Evolutionary conservation across 2,329 filamentous ascomycete species (phyloP).

Genomic region (Aspergillus bombycis): DNA sequence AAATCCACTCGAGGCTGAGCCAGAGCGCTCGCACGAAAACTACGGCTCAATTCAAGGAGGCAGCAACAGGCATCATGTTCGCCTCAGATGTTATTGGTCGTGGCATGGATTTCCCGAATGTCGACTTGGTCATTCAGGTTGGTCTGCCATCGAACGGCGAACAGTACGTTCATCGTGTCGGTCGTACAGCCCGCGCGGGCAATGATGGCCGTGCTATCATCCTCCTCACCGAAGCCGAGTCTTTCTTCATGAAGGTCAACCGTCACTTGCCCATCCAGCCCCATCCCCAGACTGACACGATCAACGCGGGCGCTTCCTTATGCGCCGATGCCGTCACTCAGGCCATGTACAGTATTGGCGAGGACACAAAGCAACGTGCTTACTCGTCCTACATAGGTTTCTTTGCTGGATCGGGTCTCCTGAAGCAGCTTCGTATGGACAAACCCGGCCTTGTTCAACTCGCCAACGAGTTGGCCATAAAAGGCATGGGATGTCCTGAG

Average conservation of each 20-base stretch:
- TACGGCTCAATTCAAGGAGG: conserved; percentile 38
- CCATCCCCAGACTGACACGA: conserved; percentile 46
- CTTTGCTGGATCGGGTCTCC: conserved; percentile 36
- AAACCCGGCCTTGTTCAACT: conserved; percentile 38
- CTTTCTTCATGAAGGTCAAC: conserved; percentile 55
- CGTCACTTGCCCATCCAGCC: conserved; percentile 54
- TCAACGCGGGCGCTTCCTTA: conserved; percentile 39
- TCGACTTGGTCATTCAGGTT: conserved; percentile 52
- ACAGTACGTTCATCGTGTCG: conserved; percentile 53
- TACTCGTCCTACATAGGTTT: conserved; percentile 43
- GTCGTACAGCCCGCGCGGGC: conserved; percentile 67
- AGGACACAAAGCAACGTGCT: conserved; percentile 38
- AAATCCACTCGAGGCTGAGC: conserved; percentile 76
- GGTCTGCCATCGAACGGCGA: conserved; percentile 56
- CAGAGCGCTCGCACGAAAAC: conserved; percentile 70
- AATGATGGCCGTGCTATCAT: conserved; percentile 58
- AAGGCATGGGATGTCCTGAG: conserved; percentile 43
- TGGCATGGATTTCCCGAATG: conserved; percentile 57
- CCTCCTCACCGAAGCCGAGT: conserved; percentile 55
- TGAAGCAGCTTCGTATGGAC: conserved; percentile 37
- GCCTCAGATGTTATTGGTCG: conserved; percentile 53
- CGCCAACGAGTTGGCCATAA: conserved; percentile 41
- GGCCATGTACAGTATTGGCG: conserved; percentile 34
- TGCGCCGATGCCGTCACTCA: conserved; percentile 34
- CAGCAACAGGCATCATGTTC: conserved; percentile 53